These are phyloP conservation scores for Leptoxyphium fumago DNA, from an alignment of 2,329 filamentous ascomycete species.

Conservation along the genomic window DNA sequence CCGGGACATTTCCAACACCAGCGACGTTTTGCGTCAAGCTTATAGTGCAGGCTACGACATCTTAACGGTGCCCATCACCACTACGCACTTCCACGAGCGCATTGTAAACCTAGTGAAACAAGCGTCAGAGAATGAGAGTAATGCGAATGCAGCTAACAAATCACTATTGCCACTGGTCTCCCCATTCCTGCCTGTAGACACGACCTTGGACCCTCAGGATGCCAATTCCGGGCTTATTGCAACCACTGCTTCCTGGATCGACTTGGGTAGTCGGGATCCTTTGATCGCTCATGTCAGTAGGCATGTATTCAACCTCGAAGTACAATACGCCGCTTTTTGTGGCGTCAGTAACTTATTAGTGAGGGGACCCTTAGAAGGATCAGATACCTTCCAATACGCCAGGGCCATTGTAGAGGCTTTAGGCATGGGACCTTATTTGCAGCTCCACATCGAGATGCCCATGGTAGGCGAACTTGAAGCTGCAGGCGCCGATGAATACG, in stretches of 20 bases:
- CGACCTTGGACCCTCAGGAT: slow-evolving; percentile 52
- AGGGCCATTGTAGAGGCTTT: slow-evolving; percentile 72
- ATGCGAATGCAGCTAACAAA: slow-evolving; percentile 24
- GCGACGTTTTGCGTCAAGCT: slow-evolving; percentile 24
- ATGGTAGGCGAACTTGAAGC: slow-evolving; percentile 65
- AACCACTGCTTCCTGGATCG: slow-evolving; percentile 82
- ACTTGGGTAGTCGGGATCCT: slow-evolving; percentile 69
- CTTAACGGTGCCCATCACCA: slow-evolving; percentile 66
- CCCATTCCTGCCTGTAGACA: slow-evolving; percentile 67
- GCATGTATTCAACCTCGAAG: slow-evolving; percentile 78
- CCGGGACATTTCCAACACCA: slow-evolving; percentile 39
- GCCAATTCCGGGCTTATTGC: slow-evolving; percentile 61
- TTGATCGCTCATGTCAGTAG: slow-evolving; percentile 73
- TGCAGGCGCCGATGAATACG: slow-evolving; percentile 31
- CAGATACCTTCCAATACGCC: slow-evolving; percentile 57
- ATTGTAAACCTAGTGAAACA: slow-evolving; percentile 47
- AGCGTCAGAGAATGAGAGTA: slow-evolving; percentile 34
- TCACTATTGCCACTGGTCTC: slow-evolving; percentile 32
- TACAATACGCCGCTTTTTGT: slow-evolving; percentile 91
- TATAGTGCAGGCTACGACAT: slow-evolving; percentile 54
- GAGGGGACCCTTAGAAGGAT: slow-evolving; percentile 46
- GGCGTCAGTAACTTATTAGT: slow-evolving; percentile 74
- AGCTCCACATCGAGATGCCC: slow-evolving; percentile 65
- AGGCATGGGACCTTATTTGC: slow-evolving; percentile 57
- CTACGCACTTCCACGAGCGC: slow-evolving; percentile 52